Evolutionary conservation across 768 basidiomycete species (phyloP).

Genomic region (Exidia glandulosa): DNA sequence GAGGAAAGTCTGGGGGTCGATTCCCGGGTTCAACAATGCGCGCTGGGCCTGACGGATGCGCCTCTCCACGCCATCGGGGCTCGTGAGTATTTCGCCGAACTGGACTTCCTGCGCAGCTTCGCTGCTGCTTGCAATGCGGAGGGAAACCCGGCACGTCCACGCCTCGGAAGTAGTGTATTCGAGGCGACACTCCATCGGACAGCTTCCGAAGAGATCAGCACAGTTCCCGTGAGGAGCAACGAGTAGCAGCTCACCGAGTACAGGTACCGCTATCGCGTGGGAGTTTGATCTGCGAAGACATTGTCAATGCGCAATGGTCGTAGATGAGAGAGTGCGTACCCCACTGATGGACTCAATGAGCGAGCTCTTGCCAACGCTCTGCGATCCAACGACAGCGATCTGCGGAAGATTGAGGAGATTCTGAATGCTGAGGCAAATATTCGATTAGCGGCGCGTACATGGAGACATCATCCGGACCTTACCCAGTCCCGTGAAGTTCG

Average conservation of each 20-base stretch:
- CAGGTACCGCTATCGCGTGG: slow-evolving; percentile 65
- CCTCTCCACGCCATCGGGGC: slow-evolving; percentile 8
- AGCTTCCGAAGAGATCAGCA: slow-evolving; percentile 11
- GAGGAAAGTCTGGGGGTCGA: slow-evolving; percentile 4
- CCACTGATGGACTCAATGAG: slow-evolving; percentile 63
- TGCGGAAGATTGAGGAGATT: slow-evolving; percentile 50
- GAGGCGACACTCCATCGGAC: slow-evolving; percentile 27
- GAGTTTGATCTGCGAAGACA: slow-evolving; percentile 40
- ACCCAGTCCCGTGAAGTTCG: slow-evolving; percentile 54
- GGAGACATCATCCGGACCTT: slow-evolving; percentile 6
- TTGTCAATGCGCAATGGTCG: not conserved
- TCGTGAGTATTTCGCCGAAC: slow-evolving; percentile 4
- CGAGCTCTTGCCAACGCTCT: slow-evolving; percentile 68
- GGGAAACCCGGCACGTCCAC: slow-evolving; percentile 24
- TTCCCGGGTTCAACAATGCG: slow-evolving; percentile 2
- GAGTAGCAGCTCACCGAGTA: slow-evolving; percentile 33
- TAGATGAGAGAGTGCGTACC: not conserved
- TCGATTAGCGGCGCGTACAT: not conserved
- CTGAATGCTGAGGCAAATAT: not conserved
- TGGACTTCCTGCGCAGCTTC: slow-evolving; percentile 4
- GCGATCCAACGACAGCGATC: slow-evolving; percentile 62
- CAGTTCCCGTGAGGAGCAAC: not conserved
- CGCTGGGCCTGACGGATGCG: slow-evolving; percentile 6
- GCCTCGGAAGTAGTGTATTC: slow-evolving; percentile 9
- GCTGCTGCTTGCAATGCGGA: slow-evolving; percentile 1